phyloP scores from a whole-genome alignment of 805 yeast genomes.

The Starmerella floris region DNA sequence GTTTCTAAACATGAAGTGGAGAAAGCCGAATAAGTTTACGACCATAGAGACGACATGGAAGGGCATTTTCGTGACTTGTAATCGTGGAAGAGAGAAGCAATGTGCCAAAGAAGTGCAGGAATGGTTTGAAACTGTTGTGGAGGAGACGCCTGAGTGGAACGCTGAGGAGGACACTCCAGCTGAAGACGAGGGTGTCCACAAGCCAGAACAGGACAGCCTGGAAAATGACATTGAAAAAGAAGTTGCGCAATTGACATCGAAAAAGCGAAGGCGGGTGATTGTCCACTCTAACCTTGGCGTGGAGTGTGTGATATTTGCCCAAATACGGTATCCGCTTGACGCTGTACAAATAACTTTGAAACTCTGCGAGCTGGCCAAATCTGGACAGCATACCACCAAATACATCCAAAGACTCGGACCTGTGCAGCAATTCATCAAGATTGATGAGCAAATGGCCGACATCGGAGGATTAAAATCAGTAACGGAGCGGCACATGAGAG shows the following conservation, averaged over 20 bases:
- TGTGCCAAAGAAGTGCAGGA: slow-evolving; percentile 20
- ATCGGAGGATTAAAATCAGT: slow-evolving; percentile 44
- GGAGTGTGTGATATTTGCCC: slow-evolving; percentile 58
- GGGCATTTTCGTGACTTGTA: slow-evolving; percentile 85
- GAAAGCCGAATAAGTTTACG: slow-evolving; percentile 14
- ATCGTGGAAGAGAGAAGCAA: slow-evolving; percentile 52
- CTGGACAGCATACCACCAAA: slow-evolving; percentile 27
- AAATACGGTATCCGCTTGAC: slow-evolving; percentile 62
- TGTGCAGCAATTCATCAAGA: slow-evolving; percentile 50
- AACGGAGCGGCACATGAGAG: slow-evolving; percentile 57
- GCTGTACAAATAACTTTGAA: slow-evolving; percentile 59
- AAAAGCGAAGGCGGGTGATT: slow-evolving; percentile 21
- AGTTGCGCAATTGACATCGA: slow-evolving; percentile 39
- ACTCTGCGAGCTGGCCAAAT: slow-evolving; percentile 48
- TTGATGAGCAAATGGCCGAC: slow-evolving; percentile 52
- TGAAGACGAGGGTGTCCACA: slow-evolving; percentile 15
- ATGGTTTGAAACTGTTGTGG: slow-evolving; percentile 30
- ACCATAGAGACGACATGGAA: slow-evolving; percentile 65
- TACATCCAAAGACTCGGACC: slow-evolving; percentile 74
- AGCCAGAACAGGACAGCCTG: slow-evolving; percentile 28
- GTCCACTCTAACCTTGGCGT: slow-evolving; percentile 24
- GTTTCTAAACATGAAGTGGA: slow-evolving; percentile 8
- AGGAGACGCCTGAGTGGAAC: slow-evolving; percentile 12
- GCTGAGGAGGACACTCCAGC: background rate
- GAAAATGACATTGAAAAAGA: slow-evolving; percentile 70